These are phyloP conservation scores for Apiospora rasikravindrae DNA, from an alignment of 2,329 filamentous ascomycete genomes.

Conservation along the genomic window DNA sequence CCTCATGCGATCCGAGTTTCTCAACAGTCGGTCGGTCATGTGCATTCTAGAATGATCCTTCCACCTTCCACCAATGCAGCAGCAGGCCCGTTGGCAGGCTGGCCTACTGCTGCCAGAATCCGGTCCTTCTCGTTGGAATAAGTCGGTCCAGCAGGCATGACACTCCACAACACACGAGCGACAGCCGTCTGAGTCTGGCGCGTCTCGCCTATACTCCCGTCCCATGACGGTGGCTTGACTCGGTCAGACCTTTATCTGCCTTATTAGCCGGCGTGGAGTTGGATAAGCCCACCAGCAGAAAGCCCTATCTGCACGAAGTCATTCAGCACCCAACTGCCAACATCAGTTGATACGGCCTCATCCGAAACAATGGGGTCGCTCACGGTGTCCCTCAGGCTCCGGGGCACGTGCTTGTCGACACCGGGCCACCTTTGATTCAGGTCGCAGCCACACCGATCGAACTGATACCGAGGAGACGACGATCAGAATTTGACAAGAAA, in stretches of 20 bases:
- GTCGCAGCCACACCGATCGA: not conserved
- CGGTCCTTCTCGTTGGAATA: not conserved
- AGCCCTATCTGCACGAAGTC: not conserved
- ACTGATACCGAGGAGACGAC: not conserved
- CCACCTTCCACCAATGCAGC: not conserved
- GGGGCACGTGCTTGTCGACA: not conserved
- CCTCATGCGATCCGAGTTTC: not conserved
- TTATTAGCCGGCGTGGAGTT: not conserved
- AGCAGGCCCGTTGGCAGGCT: not conserved
- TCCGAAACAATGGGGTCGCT: conserved; percentile 7
- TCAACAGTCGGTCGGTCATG: too few species aligned
- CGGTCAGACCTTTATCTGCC: not conserved
- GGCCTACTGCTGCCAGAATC: not conserved
- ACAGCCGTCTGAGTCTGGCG: not conserved
- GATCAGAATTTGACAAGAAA: not conserved
- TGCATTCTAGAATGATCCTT: not conserved
- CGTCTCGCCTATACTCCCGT: not conserved
- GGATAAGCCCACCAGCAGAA: too few species aligned
- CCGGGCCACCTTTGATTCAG: not conserved
- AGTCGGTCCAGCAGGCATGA: not conserved
- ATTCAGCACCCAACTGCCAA: not conserved
- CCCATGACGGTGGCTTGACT: conserved; percentile 14
- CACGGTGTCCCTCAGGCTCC: not conserved
- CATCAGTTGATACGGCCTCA: not conserved
- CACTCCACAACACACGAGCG: conserved; percentile 6